Percentiles rank a stretch among this genome's conserved stretches.
These are phyloP conservation scores for Fusarium bulbicola DNA, from an alignment of 2,329 filamentous ascomycete species.

Conservation along the genomic window DNA sequence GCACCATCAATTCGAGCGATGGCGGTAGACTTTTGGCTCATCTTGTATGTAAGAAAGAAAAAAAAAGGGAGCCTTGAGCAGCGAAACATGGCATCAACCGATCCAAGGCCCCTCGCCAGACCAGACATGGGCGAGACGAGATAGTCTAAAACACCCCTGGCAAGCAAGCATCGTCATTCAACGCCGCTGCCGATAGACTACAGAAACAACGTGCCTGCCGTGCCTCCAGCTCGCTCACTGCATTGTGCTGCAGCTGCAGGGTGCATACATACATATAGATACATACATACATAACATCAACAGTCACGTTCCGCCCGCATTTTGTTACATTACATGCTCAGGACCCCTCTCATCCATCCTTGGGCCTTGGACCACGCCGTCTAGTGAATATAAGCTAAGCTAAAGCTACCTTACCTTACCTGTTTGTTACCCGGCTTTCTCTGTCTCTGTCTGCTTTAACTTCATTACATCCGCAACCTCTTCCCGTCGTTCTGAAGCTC, in stretches of 20 bases:
- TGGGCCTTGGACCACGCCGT: slow-evolving; percentile 21
- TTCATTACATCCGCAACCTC: slow-evolving; percentile 22
- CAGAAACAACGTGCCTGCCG: slow-evolving; percentile 37
- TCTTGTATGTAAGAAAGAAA: slow-evolving; percentile 9
- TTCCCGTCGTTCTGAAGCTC: slow-evolving; percentile 13
- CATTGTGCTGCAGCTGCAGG: slow-evolving; percentile 34
- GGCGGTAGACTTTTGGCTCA: slow-evolving; percentile 13
- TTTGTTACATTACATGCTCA: slow-evolving; percentile 32
- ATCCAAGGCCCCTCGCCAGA: slow-evolving; percentile 14
- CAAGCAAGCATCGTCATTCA: slow-evolving; percentile 41
- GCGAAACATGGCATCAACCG: slow-evolving; percentile 30
- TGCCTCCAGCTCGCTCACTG: slow-evolving; percentile 24
- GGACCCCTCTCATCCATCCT: slow-evolving; percentile 32
- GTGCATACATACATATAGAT: slow-evolving; percentile 15
- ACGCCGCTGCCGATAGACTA: slow-evolving; percentile 36
- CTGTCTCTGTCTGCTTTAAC: slow-evolving; percentile 25
- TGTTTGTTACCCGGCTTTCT: slow-evolving; percentile 3
- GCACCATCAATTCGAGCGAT: slow-evolving; percentile 12
- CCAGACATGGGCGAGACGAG: background rate
- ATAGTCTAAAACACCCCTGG: slow-evolving; percentile 33
- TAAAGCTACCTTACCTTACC: slow-evolving; percentile 8
- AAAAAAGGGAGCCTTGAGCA: slow-evolving; percentile 31
- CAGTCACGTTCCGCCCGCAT: slow-evolving; percentile 38
- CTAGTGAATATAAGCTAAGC: slow-evolving; percentile 29
- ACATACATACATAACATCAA: slow-evolving; percentile 35